Conservation (phyloP, 2,329 filamentous ascomycete genomes). For the Venturiaceae sp. region DNA sequence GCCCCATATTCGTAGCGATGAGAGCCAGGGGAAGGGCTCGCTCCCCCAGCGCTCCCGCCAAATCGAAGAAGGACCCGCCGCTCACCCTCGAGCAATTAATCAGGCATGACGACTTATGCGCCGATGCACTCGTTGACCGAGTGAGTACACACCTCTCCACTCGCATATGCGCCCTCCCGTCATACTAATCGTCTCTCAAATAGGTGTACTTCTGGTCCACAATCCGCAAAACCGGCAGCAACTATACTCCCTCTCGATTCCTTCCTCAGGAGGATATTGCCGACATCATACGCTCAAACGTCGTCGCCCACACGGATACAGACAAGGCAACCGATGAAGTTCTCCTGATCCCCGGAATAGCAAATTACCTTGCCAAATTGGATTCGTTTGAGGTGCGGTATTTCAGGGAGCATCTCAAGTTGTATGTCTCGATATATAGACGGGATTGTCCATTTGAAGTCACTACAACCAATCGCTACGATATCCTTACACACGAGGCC, state of each 20-base stretch:
- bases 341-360: slow-evolving; percentile 62
- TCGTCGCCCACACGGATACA: slow-evolving; percentile 66
- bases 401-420: slow-evolving; percentile 74
- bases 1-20: background rate
- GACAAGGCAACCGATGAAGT: slow-evolving; percentile 62
- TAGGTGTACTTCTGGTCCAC: slow-evolving; percentile 94
- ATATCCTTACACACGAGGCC: slow-evolving; percentile 81
- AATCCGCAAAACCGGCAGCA: slow-evolving; percentile 86
- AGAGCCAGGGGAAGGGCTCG: slow-evolving; percentile 1
- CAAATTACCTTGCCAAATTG: slow-evolving; percentile 58
- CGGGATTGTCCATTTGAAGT: slow-evolving; percentile 95
- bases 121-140: slow-evolving; percentile 89
- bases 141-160: slow-evolving; percentile 52
- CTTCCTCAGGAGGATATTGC: slow-evolving; percentile 57
- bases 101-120: slow-evolving; percentile 90
- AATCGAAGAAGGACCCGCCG: background rate
- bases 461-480: slow-evolving; percentile 87
- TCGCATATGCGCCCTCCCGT: slow-evolving; percentile 4
- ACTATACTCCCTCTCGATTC: slow-evolving; percentile 76
- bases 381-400: slow-evolving; percentile 75
- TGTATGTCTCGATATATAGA: slow-evolving; percentile 87
- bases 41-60: background rate
- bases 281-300: slow-evolving; percentile 49
- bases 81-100: slow-evolving; percentile 82
- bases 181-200: slow-evolving; percentile 8